Evolutionary conservation across 257 asterid genomes (phyloP), one percentile per base, ranked within the genome.

Genomic region (Solanum sejunctum): DNA sequence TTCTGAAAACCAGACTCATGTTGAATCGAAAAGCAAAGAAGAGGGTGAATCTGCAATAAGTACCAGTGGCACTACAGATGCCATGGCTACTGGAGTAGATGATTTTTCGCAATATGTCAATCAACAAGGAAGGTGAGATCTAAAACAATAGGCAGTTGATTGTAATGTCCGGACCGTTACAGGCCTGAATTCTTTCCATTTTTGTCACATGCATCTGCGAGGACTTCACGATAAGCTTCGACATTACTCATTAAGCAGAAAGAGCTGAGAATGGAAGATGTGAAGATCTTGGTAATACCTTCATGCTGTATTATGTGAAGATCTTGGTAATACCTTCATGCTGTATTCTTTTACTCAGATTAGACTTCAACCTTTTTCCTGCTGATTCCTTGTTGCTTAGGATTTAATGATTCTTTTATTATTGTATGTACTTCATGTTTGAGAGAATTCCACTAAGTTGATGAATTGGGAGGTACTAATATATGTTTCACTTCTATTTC

Each of bases 81-180:
- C 87, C 23, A 26, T 85, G 80, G 88, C 78, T 2, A 83, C 82
- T 83, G 92, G 93, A 84, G 85, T 10, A 1, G 89, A 87, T 16
- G 92, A 91, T 64, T 93, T 92, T 60, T 90, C 95, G 1, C 91
- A 81, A 87, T 73, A 89, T 54, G 85, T 88, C 45, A 84, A 77
- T 56, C 92, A 87, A 63, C 87, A 88, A 28, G 94, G 93, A 80
- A 89, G 93, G 92, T 91, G 89, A 88, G 26, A 78, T 52, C 26
- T 3, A 28, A 52, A 78, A 78, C 83, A 78, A 16, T 11, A 17
- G 64, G 54, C 11, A 52, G 47, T 52, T 52, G 83, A 52, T 77
- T 28, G 82, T 77, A 23, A 77, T 52, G 63, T 52, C 82, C 52
- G 16, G 63, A 51, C 63, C 3, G 10, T 52, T 52, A 26, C 16